These are phyloP conservation scores for Neurospora crassa DNA, from an alignment of 2,329 filamentous ascomycete genomes.

Conservation along the genomic window DNA sequence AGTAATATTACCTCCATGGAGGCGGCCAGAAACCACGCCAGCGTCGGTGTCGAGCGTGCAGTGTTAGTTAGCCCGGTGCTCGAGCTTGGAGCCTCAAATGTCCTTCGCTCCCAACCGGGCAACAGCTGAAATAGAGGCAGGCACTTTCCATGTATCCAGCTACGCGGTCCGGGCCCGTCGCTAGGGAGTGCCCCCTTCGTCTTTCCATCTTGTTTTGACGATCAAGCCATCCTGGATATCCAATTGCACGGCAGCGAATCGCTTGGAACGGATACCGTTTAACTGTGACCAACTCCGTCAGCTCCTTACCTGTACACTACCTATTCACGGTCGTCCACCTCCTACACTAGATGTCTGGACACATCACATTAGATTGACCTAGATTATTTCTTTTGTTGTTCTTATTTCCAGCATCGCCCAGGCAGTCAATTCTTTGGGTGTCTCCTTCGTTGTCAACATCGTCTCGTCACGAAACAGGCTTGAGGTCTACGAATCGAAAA, in stretches of 20 bases:
- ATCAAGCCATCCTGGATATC: not conserved
- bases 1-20: not conserved
- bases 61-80: not conserved
- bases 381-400: not conserved
- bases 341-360: not conserved
- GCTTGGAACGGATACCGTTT: not conserved
- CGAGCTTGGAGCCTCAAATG: not conserved
- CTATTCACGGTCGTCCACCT: not conserved
- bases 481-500: not conserved
- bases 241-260: not conserved
- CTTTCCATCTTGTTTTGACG: not conserved
- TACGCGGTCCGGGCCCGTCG: not conserved
- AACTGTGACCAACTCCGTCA: not conserved
- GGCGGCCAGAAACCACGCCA: not conserved
- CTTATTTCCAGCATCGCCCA: not conserved
- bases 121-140: not conserved
- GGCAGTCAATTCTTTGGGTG: not conserved
- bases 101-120: not conserved
- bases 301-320: not conserved
- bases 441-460: not conserved
- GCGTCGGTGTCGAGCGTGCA: not conserved
- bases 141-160: not conserved
- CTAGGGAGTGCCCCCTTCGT: not conserved
- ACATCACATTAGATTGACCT: not conserved
- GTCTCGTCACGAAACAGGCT: not conserved